Conservation (phyloP, 805 yeast species). For the Ogataea pilisensis region DNA sequence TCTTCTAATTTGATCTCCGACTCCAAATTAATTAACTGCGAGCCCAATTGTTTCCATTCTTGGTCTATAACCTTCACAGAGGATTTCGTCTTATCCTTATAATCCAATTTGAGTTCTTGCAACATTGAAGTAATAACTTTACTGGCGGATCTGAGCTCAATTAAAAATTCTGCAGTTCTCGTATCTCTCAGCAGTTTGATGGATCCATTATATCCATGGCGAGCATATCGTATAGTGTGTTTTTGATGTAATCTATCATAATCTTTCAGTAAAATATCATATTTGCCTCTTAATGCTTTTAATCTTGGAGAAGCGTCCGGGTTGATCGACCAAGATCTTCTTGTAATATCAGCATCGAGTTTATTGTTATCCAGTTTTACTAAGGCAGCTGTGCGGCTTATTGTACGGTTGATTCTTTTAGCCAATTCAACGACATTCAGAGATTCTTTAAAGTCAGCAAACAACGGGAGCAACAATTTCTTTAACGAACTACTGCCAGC, state of each 20-base stretch:
- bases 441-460: constrained; percentile 14
- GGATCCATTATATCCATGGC: constrained; percentile 24
- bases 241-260: constrained; percentile 7
- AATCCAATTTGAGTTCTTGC: constrained; percentile 8
- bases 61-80: constrained; percentile 35
- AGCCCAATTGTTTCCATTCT: constrained; percentile 53
- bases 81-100: constrained; percentile 25
- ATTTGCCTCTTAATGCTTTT: constrained; percentile 14
- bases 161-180: constrained; percentile 23
- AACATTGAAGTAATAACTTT: constrained; percentile 19
- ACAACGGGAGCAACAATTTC: constrained; percentile 17
- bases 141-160: constrained; percentile 25
- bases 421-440: constrained; percentile 18
- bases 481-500: constrained; percentile 4
- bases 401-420: constrained; percentile 27
- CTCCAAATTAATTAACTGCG: constrained; percentile 40
- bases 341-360: constrained; percentile 23
- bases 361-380: constrained; percentile 14
- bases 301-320: constrained; percentile 19
- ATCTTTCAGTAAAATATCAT: constrained; percentile 14
- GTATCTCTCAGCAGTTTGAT: constrained; percentile 23
- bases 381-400: constrained; percentile 17
- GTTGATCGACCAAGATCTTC: constrained; percentile 25
- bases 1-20: constrained; percentile 54
- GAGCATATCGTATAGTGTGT: constrained; percentile 7